Evolutionary conservation across 1,139 yeast genomes (phyloP).

Genomic region (Yamadazyma mexicana): DNA sequence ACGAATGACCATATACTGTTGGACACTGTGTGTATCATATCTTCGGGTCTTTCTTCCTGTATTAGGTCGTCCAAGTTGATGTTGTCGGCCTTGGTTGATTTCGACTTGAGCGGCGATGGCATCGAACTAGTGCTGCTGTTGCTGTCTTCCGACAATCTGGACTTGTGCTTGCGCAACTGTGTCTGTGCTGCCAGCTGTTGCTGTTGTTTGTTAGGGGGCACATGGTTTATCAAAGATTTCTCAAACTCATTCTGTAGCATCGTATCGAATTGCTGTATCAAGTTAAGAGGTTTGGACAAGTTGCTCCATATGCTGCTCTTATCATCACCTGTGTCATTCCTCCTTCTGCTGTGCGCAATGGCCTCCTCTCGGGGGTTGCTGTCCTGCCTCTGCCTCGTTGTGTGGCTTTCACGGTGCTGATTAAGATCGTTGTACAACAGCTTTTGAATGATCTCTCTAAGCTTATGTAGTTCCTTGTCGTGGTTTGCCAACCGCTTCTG

Average conservation of each 20-base stretch:
- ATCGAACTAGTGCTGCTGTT: slow-evolving; percentile 25
- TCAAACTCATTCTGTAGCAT: slow-evolving; percentile 69
- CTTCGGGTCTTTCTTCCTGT: slow-evolving; percentile 15
- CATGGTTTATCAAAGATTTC: slow-evolving; percentile 30
- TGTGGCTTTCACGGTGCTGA: neutral
- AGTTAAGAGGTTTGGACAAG: slow-evolving; percentile 57
- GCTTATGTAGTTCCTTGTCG: slow-evolving; percentile 47
- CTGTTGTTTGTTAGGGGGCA: neutral
- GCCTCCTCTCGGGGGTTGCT: slow-evolving; percentile 40
- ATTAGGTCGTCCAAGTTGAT: slow-evolving; percentile 14
- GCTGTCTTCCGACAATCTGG: slow-evolving; percentile 29
- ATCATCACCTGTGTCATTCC: slow-evolving; percentile 1
- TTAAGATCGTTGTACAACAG: slow-evolving; percentile 37
- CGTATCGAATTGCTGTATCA: slow-evolving; percentile 68
- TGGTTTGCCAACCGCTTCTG: slow-evolving; percentile 34
- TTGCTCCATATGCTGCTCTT: slow-evolving; percentile 34
- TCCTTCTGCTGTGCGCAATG: slow-evolving; percentile 27
- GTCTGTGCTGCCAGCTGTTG: neutral
- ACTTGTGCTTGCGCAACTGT: slow-evolving; percentile 15
- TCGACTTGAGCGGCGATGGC: slow-evolving; percentile 13
- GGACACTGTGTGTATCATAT: slow-evolving; percentile 44
- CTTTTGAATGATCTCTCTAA: slow-evolving; percentile 42
- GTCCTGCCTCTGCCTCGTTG: slow-evolving; percentile 14
- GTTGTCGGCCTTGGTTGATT: slow-evolving; percentile 10
- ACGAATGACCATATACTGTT: slow-evolving; percentile 49